Conservation (phyloP, 495 filamentous ascomycete species). For the Talaromyces proteolyticus region DNA sequence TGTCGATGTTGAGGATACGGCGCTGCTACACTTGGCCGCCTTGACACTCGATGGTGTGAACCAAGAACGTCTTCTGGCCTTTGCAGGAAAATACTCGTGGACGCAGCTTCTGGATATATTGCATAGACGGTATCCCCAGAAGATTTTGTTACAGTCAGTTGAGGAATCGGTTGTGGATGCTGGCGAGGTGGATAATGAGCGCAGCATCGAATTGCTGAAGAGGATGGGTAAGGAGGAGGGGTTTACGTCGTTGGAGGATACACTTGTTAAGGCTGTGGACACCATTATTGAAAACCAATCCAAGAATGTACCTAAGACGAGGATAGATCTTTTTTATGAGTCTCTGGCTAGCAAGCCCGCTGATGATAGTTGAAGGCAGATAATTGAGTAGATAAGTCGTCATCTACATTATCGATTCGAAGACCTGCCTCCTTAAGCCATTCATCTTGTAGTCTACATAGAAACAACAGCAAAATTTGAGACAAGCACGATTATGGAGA, state of each 20-base stretch:
- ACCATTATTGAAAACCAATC: not conserved
- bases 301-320: conserved; percentile 1
- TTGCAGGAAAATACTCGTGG: conserved; percentile 5
- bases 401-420: too few relatives aligned
- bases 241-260: conserved; percentile 1
- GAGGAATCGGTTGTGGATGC: not conserved
- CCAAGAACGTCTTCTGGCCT: conserved; percentile 40
- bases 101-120: not conserved
- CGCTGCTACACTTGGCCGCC: conserved; percentile 38
- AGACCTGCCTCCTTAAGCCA: too few relatives aligned
- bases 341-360: not conserved
- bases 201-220: conserved; percentile 1
- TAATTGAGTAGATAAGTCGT: too few relatives aligned
- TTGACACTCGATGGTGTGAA: conserved; percentile 31
- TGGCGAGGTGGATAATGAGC: conserved; percentile 1
- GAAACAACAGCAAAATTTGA: too few relatives aligned
- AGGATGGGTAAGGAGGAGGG: not conserved
- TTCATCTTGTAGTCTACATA: too few relatives aligned
- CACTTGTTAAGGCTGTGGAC: not conserved
- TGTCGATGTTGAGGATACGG: conserved; percentile 45
- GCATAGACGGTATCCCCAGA: not conserved
- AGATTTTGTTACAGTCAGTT: not conserved
- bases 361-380: not conserved
- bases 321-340: conserved; percentile 1
- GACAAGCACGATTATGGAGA: too few relatives aligned